These are phyloP conservation scores for Pouteria campechiana DNA, from an alignment of 179 eudicot species.

Conservation along the genomic window DNA sequence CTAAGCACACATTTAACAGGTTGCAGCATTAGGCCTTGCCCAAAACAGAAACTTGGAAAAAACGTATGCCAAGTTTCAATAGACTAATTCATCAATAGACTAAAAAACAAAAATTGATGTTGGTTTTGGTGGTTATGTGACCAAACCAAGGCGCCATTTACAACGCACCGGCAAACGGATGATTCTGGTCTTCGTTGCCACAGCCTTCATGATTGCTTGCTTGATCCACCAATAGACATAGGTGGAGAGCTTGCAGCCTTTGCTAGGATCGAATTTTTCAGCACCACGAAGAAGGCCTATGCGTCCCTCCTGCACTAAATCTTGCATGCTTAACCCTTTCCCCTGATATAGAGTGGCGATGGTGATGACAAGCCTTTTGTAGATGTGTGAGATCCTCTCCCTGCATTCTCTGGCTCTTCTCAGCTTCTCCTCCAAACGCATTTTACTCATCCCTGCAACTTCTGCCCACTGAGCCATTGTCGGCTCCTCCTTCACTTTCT, in stretches of 20 bases:
- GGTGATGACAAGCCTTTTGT: conserved; percentile 10
- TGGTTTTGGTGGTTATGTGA: too few relatives aligned
- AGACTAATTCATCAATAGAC: too few relatives aligned
- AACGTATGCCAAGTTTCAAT: too few relatives aligned
- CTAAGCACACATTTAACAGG: conserved; percentile 10
- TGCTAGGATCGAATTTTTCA: conserved; percentile 9
- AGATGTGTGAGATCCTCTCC: conserved; percentile 5
- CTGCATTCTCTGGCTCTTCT: conserved; percentile 8
- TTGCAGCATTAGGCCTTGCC: too few relatives aligned
- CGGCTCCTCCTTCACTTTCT: background rate
- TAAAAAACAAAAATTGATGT: too few relatives aligned
- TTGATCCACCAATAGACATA: conserved; percentile 22
- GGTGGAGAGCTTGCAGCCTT: conserved; percentile 16
- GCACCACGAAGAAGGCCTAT: conserved; percentile 18
- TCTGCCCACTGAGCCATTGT: conserved; percentile 8
- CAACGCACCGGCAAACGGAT: conserved; percentile 18
- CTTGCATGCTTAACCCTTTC: conserved; percentile 12
- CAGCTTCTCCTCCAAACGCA: conserved; percentile 7
- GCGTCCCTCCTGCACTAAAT: conserved; percentile 18
- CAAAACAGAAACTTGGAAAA: too few relatives aligned
- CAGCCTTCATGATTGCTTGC: conserved; percentile 10
- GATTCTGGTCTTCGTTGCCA: conserved; percentile 11
- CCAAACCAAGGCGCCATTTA: too few relatives aligned
- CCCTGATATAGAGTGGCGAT: conserved; percentile 15
- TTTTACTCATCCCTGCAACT: conserved; percentile 8